phyloP scores from a whole-genome alignment of 345 rosid genomes.

The Hevea brasiliensis region DNA sequence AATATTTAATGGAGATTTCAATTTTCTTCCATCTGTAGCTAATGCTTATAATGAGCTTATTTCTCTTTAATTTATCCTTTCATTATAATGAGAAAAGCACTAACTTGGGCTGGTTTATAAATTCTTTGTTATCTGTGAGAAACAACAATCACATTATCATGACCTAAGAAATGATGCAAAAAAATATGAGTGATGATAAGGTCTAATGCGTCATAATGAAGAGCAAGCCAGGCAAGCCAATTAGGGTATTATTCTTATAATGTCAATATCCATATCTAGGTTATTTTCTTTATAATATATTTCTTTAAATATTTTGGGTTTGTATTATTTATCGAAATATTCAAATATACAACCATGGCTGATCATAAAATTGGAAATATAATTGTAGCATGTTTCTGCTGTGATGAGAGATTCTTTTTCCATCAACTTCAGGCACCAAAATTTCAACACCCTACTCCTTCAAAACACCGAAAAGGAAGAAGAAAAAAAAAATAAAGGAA shows the following conservation, averaged over 20 bases:
- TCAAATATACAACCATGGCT: no score
- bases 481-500: background rate
- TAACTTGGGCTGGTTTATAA: background rate
- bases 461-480: no score
- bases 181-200: background rate
- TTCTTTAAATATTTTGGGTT: no score
- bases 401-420: conserved; percentile 4
- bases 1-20: no score
- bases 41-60: no score
- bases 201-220: background rate
- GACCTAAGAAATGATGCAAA: conserved; percentile 4
- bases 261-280: background rate
- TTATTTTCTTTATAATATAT: no score
- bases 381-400: no score
- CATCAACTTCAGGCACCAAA: background rate
- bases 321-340: no score
- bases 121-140: background rate
- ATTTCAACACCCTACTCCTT: conserved; percentile 9
- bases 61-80: no score
- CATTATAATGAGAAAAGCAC: background rate
- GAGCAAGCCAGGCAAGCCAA: background rate
- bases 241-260: background rate
- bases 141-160: no score
- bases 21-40: background rate
- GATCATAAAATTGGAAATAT: no score